phyloP scores from a whole-genome alignment of 1,284 basidiomycete genomes.

The Pseudozyma pruni region DNA sequence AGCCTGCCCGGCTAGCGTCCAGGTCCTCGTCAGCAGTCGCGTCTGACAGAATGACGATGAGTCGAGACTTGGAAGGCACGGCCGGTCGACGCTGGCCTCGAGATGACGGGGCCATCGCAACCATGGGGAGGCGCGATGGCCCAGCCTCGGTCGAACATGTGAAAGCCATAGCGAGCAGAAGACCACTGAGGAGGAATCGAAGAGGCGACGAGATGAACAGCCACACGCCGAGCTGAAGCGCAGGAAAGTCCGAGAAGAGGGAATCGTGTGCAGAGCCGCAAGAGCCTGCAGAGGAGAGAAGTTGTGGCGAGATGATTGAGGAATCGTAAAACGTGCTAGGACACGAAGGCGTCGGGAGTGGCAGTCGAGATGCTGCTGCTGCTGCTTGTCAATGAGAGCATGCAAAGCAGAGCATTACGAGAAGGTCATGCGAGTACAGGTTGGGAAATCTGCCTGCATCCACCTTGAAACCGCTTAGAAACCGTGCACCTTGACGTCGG shows the following conservation, averaged over 20 bases:
- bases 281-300: too few species aligned
- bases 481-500: constrained; percentile 67
- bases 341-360: neutral
- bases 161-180: constrained; percentile 1
- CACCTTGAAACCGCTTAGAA: constrained; percentile 40
- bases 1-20: neutral
- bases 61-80: neutral
- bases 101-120: neutral
- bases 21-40: neutral
- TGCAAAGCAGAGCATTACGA: constrained; percentile 29
- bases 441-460: too few species aligned
- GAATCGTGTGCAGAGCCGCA: neutral
- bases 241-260: neutral
- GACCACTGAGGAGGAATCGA: neutral
- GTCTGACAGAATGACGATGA: neutral
- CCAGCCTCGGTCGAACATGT: constrained; percentile 14
- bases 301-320: neutral
- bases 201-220: neutral
- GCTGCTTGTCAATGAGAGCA: constrained; percentile 15
- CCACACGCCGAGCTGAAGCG: too few species aligned
- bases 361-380: constrained; percentile 18
- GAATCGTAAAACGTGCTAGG: too few species aligned
- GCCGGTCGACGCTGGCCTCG: neutral
- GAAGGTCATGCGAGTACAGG: neutral
- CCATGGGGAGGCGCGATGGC: constrained; percentile 24